Conservation (phyloP, 2,329 filamentous ascomycete species). For the Aspergillus sp. region DNA sequence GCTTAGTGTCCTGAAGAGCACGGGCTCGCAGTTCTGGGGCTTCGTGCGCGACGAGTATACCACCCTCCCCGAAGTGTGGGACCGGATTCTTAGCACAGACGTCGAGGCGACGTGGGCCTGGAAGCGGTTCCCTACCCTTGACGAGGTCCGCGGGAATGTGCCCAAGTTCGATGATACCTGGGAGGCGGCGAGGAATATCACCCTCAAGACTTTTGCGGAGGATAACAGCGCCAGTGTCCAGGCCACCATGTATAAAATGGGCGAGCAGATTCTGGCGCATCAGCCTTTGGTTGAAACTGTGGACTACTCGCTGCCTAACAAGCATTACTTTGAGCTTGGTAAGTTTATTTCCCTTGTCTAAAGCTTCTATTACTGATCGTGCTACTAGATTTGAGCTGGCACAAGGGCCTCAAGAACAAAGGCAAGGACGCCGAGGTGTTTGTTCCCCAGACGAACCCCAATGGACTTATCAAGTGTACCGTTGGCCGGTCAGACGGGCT, state of each 20-base stretch:
- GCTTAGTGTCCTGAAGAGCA: constrained; percentile 91
- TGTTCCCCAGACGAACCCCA: constrained; percentile 87
- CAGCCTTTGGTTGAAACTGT: constrained; percentile 72
- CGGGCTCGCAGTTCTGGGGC: constrained; percentile 91
- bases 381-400: constrained; percentile 81
- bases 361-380: constrained; percentile 7
- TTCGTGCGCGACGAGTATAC: constrained; percentile 94
- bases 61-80: constrained; percentile 84
- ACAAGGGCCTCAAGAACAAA: constrained; percentile 92
- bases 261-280: constrained; percentile 75
- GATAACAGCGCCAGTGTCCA: constrained; percentile 93
- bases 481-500: constrained; percentile 50
- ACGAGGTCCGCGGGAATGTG: constrained; percentile 64
- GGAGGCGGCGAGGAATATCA: constrained; percentile 75
- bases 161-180: constrained; percentile 77
- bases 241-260: constrained; percentile 99
- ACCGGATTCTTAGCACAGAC: constrained; percentile 92
- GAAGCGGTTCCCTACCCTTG: constrained; percentile 66
- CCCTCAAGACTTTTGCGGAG: constrained; percentile 85
- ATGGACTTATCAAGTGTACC: constrained; percentile 92
- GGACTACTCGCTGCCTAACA: constrained; percentile 88
- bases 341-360: constrained; percentile 36
- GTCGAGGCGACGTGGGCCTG: constrained; percentile 87
- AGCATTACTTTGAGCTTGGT: constrained; percentile 95
- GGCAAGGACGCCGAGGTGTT: constrained; percentile 95